Evolutionary conservation across 176 grass and related monocot species (phyloP).

Genomic region (Aegilops speltoides): DNA sequence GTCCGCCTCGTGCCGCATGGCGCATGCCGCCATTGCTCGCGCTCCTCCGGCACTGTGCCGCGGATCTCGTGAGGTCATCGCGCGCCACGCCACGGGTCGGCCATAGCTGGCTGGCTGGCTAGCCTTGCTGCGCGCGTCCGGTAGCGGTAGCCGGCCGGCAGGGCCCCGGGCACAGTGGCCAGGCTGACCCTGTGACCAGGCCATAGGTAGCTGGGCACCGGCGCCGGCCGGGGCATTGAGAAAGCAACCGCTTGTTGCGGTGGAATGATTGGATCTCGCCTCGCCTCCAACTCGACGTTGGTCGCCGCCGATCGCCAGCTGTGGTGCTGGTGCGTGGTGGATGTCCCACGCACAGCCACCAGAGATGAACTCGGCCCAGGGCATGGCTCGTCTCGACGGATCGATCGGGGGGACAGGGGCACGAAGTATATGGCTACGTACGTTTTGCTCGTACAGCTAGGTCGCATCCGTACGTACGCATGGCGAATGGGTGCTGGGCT

Average conservation of each 20-base stretch:
- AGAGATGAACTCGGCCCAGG: not conserved
- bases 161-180: not conserved
- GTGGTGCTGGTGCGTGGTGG: not conserved
- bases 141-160: not conserved
- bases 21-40: not conserved
- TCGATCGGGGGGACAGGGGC: not conserved
- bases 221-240: not conserved
- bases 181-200: not conserved
- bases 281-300: not conserved
- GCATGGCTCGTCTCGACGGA: not conserved
- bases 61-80: constrained; percentile 37
- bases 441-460: not conserved
- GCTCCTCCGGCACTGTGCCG: constrained; percentile 19
- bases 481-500: not conserved
- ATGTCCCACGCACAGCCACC: not conserved
- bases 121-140: not conserved
- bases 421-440: not conserved
- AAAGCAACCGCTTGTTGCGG: not conserved
- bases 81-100: not conserved
- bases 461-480: not conserved
- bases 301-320: not conserved
- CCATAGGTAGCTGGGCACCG: not conserved
- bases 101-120: not conserved
- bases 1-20: not conserved
- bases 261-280: not conserved